phyloP scores from a whole-genome alignment of 257 asterid species.

The Rubia yunnanensis region DNA sequence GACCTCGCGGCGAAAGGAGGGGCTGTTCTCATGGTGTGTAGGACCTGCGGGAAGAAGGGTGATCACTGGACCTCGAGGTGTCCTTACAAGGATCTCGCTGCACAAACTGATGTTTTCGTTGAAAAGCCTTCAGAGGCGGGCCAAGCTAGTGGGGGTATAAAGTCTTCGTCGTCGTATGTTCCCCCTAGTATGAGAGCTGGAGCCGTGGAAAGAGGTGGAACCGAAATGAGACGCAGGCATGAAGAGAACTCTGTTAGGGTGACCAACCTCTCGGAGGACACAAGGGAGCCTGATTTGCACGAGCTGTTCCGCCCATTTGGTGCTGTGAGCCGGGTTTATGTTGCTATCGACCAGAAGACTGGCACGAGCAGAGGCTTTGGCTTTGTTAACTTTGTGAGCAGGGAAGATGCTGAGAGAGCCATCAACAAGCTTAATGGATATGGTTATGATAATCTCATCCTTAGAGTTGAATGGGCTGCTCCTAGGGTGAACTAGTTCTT shows the following conservation, averaged over 20 bases:
- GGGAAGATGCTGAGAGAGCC: conserved; percentile 90
- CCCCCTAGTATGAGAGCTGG: conserved; percentile 75
- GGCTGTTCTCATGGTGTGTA: conserved; percentile 87
- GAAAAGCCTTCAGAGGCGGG: conserved; percentile 57
- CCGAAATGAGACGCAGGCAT: conserved; percentile 72
- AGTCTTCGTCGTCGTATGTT: conserved; percentile 52
- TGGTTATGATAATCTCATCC: conserved; percentile 87
- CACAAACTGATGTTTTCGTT: conserved; percentile 39
- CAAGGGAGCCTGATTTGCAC: conserved; percentile 76
- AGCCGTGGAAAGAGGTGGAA: conserved; percentile 43
- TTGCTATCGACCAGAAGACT: conserved; percentile 78
- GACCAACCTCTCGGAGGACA: conserved; percentile 87
- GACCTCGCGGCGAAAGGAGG: conserved; percentile 56
- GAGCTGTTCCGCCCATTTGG: conserved; percentile 93
- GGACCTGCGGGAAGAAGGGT: conserved; percentile 87
- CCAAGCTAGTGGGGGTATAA: conserved; percentile 23
- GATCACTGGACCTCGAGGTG: conserved; percentile 97
- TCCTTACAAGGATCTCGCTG: conserved; percentile 89
- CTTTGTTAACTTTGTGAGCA: conserved; percentile 73
- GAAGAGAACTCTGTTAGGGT: conserved; percentile 92
- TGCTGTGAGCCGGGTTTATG: conserved; percentile 64
- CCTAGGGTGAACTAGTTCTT: conserved; percentile 56
- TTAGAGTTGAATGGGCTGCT: conserved; percentile 97
- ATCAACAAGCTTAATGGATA: conserved; percentile 82
- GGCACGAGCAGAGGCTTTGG: conserved; percentile 85